Evolutionary conservation across 2,329 filamentous ascomycete species (phyloP).

Genomic region (Alternaria atra): DNA sequence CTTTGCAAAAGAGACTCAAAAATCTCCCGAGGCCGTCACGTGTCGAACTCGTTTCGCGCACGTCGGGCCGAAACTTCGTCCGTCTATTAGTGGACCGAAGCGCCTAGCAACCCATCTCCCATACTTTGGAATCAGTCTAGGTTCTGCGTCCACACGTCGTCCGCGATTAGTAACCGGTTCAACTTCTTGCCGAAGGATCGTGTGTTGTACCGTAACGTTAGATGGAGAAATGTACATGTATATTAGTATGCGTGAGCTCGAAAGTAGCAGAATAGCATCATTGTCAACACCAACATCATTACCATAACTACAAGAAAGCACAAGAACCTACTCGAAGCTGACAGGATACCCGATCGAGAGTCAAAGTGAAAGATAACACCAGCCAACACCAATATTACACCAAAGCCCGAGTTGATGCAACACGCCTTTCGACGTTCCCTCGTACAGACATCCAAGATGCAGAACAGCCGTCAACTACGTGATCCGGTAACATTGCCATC

Average conservation of each 20-base stretch:
- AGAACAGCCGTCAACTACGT: slow-evolving; percentile 6
- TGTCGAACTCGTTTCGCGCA: background rate
- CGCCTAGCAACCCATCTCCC: background rate
- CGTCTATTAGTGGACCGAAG: background rate
- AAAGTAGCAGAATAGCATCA: background rate
- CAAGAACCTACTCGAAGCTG: background rate
- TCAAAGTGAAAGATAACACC: background rate
- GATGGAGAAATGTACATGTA: background rate
- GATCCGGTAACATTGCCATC: slow-evolving; percentile 34
- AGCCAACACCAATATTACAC: background rate
- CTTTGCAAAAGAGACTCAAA: background rate
- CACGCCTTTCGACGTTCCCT: background rate
- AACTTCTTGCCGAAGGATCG: background rate
- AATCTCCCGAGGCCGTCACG: background rate
- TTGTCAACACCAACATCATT: background rate
- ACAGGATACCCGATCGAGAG: background rate
- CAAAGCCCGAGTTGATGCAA: background rate
- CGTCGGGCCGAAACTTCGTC: background rate
- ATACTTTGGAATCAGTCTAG: background rate
- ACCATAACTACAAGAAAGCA: background rate
- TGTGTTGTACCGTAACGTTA: background rate
- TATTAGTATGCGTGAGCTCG: background rate
- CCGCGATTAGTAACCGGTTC: background rate
- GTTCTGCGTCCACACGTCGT: background rate
- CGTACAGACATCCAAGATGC: background rate